Percentiles rank a stretch among this genome's conserved stretches.
Evolutionary conservation across 2,329 filamentous ascomycete species (phyloP).

Genomic region (Penicillium polonicum): DNA sequence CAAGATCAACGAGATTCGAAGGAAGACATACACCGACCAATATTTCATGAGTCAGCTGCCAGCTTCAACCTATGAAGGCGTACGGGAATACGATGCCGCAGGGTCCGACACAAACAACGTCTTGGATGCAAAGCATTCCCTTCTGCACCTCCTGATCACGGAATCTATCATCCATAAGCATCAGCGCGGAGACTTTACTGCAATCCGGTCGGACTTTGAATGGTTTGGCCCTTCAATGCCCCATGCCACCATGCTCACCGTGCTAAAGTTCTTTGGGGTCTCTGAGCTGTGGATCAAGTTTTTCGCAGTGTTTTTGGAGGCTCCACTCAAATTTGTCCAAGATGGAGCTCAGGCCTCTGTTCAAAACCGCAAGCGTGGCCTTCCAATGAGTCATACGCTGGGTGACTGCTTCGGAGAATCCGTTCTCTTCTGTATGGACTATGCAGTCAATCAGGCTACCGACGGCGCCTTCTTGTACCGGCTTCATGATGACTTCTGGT

Average conservation of each 20-base stretch:
- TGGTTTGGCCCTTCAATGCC: constrained; percentile 59
- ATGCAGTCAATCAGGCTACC: constrained; percentile 60
- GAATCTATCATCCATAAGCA: constrained; percentile 54
- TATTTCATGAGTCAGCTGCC: constrained; percentile 61
- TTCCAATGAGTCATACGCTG: constrained; percentile 60
- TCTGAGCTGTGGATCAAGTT: constrained; percentile 57
- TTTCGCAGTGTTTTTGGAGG: constrained; percentile 59
- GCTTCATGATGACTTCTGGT: constrained; percentile 66
- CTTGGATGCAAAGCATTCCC: constrained; percentile 54
- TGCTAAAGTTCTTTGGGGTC: constrained; percentile 61
- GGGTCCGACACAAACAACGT: constrained; percentile 42
- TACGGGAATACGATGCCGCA: constrained; percentile 43
- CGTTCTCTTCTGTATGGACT: constrained; percentile 64
- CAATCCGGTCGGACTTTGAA: constrained; percentile 58
- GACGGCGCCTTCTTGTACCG: constrained; percentile 58
- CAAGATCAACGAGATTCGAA: constrained; percentile 36
- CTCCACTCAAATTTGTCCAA: constrained; percentile 58
- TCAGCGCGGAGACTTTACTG: constrained; percentile 51
- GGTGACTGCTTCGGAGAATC: constrained; percentile 61
- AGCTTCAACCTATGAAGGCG: constrained; percentile 36
- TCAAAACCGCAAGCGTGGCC: constrained; percentile 54
- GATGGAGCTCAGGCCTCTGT: constrained; percentile 50
- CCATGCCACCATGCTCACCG: constrained; percentile 58
- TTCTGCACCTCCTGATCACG: constrained; percentile 57
- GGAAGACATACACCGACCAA: constrained; percentile 41